These are phyloP conservation scores for Penicillium fimorum DNA, from an alignment of 495 filamentous ascomycete species.

Conservation along the genomic window DNA sequence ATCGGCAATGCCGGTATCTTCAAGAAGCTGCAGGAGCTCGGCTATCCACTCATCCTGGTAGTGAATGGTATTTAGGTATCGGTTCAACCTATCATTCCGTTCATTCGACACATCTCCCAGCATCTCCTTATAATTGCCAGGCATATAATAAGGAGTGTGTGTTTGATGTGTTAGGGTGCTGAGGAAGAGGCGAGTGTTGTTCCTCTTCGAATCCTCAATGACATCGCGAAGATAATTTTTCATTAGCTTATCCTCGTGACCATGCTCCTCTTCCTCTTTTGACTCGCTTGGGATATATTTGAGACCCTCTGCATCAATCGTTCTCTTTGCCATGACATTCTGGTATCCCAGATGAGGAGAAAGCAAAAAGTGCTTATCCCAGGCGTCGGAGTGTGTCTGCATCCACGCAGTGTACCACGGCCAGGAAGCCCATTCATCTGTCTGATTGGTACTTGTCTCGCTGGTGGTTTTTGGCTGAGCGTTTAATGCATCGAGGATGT, in stretches of 20 bases:
- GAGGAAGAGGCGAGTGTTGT: conserved; percentile 39
- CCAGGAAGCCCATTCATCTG: conserved; percentile 31
- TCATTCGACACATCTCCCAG: conserved; percentile 19
- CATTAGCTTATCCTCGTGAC: conserved; percentile 35
- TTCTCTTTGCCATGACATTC: conserved; percentile 27
- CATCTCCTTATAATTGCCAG: conserved; percentile 37
- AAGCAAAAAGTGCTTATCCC: conserved; percentile 33
- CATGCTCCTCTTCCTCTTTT: conserved; percentile 34
- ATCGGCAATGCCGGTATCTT: conserved; percentile 38
- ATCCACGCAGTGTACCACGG: conserved; percentile 41
- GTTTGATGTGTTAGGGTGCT: conserved; percentile 43
- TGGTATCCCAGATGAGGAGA: conserved; percentile 35
- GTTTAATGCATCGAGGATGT: conserved; percentile 39
- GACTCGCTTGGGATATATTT: conserved; percentile 27
- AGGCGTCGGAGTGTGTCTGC: conserved; percentile 38
- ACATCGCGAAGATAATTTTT: conserved; percentile 39
- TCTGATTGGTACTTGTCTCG: conserved; percentile 10
- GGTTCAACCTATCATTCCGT: conserved; percentile 36
- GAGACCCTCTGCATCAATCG: conserved; percentile 21
- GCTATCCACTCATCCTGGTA: conserved; percentile 42
- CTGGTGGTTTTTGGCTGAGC: conserved; percentile 31
- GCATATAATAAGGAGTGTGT: conserved; percentile 43
- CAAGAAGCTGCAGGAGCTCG: conserved; percentile 34
- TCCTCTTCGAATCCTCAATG: conserved; percentile 33
- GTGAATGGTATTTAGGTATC: conserved; percentile 40